Evolutionary conservation across 78 protist genomes (phyloP).

Genomic region (Creolimax fragrantissima): DNA sequence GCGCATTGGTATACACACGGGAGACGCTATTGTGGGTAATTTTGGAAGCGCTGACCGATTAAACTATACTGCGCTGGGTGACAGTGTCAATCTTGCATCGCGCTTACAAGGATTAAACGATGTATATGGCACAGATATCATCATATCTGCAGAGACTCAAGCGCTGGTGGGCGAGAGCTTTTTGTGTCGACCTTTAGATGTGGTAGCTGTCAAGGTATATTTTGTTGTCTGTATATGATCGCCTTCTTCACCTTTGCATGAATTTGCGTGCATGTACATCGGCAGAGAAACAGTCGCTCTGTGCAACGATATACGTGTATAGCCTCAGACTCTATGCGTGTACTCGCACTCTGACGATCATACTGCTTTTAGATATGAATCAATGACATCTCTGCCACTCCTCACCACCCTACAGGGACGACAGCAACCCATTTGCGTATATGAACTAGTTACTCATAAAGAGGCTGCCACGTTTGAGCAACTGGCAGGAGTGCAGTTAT

Average conservation of each 20-base stretch:
- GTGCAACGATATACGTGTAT: too few relatives aligned
- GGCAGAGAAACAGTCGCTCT: too few relatives aligned
- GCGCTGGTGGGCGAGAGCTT: neutral
- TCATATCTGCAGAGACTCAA: constrained; percentile 17
- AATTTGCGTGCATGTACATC: too few relatives aligned
- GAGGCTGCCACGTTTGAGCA: constrained; percentile 8
- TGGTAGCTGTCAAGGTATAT: constrained; percentile 25
- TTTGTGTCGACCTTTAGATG: constrained; percentile 16
- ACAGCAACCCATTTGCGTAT: neutral
- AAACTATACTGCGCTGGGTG: constrained; percentile 32
- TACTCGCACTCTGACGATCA: too few relatives aligned
- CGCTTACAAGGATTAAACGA: constrained; percentile 14
- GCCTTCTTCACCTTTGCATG: too few relatives aligned
- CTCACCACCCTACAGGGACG: too few relatives aligned
- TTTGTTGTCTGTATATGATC: too few relatives aligned
- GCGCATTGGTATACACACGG: neutral
- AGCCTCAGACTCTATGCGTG: too few relatives aligned
- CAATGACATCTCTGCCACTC: too few relatives aligned
- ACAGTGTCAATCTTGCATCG: constrained; percentile 19
- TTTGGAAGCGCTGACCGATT: constrained; percentile 18
- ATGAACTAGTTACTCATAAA: constrained; percentile 5
- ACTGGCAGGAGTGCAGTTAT: neutral
- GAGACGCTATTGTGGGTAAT: constrained; percentile 9
- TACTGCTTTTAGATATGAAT: too few relatives aligned
- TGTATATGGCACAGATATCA: constrained; percentile 10